A percentile compares a stretch with the other conserved stretches of the same genome.
These are phyloP conservation scores for Lasiodiplodia sp. DNA, from an alignment of 2,329 filamentous ascomycete genomes.

Conservation along the genomic window DNA sequence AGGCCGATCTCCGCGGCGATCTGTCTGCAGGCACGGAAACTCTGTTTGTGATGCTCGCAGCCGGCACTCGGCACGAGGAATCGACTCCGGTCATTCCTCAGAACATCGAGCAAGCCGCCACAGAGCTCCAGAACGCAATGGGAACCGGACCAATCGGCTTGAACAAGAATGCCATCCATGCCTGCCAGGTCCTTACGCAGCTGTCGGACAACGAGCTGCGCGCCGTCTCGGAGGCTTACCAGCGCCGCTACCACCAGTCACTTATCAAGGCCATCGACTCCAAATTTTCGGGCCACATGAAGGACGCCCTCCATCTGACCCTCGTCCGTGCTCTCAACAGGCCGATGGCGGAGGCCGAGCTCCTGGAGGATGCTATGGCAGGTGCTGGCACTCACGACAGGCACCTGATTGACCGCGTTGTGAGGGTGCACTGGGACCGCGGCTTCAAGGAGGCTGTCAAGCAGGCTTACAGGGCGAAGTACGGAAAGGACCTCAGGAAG, in stretches of 20 bases:
- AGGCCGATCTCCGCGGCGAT: conserved; percentile 77
- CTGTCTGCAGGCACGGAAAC: conserved; percentile 85
- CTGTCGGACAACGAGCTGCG: conserved; percentile 84
- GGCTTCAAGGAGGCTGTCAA: conserved; percentile 78
- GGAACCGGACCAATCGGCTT: conserved; percentile 60
- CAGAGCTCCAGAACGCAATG: conserved; percentile 74
- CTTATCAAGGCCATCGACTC: conserved; percentile 78
- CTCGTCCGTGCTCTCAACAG: conserved; percentile 79
- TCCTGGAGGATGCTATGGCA: conserved; percentile 87
- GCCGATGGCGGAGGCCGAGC: conserved; percentile 80
- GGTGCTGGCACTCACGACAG: conserved; percentile 88
- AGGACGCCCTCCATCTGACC: conserved; percentile 81
- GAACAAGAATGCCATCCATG: conserved; percentile 76
- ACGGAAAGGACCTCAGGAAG: conserved; percentile 69
- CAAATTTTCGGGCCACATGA: conserved; percentile 93
- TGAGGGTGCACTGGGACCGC: conserved; percentile 84
- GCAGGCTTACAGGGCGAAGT: conserved; percentile 76
- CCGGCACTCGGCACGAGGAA: conserved; percentile 79
- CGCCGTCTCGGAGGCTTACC: conserved; percentile 79
- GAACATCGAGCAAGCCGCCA: conserved; percentile 77
- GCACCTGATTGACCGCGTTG: conserved; percentile 77
- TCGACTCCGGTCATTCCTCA: conserved; percentile 74
- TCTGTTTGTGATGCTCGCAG: conserved; percentile 83
- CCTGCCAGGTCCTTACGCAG: conserved; percentile 79
- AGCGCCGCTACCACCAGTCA: conserved; percentile 72